Evolutionary conservation across 768 basidiomycete species (phyloP).

Genomic region (Leccinum rimulosum): DNA sequence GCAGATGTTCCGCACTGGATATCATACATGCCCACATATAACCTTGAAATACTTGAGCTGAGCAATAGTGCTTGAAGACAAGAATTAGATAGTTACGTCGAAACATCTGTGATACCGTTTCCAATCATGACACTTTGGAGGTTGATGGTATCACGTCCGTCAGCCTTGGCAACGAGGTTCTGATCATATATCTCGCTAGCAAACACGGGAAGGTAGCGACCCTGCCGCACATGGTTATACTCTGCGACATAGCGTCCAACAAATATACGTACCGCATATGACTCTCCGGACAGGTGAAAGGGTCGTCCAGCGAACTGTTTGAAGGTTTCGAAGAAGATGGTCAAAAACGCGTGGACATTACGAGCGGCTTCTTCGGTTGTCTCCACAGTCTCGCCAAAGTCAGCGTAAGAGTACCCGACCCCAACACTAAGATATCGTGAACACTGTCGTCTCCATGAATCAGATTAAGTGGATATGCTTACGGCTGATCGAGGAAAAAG

Average conservation of each 20-base stretch:
- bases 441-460: neutral
- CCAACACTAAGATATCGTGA: constrained; percentile 44
- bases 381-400: constrained; percentile 63
- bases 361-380: constrained; percentile 81
- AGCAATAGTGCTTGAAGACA: neutral
- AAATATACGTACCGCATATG: constrained; percentile 55
- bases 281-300: constrained; percentile 72
- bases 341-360: constrained; percentile 71
- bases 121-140: constrained; percentile 74
- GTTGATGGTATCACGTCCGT: constrained; percentile 55
- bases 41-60: constrained; percentile 17
- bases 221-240: constrained; percentile 37
- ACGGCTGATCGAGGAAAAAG: constrained; percentile 71
- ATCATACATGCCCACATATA: constrained; percentile 45
- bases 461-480: constrained; percentile 1
- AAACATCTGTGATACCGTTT: constrained; percentile 61
- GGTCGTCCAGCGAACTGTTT: constrained; percentile 63
- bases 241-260: neutral
- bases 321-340: constrained; percentile 81
- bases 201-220: constrained; percentile 71
- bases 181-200: constrained; percentile 76
- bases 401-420: constrained; percentile 71
- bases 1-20: constrained; percentile 51
- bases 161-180: constrained; percentile 52
- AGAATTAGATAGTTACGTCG: constrained; percentile 35